These are phyloP conservation scores for Alternaria conjuncta DNA, from an alignment of 2,329 filamentous ascomycete genomes.

Conservation along the genomic window DNA sequence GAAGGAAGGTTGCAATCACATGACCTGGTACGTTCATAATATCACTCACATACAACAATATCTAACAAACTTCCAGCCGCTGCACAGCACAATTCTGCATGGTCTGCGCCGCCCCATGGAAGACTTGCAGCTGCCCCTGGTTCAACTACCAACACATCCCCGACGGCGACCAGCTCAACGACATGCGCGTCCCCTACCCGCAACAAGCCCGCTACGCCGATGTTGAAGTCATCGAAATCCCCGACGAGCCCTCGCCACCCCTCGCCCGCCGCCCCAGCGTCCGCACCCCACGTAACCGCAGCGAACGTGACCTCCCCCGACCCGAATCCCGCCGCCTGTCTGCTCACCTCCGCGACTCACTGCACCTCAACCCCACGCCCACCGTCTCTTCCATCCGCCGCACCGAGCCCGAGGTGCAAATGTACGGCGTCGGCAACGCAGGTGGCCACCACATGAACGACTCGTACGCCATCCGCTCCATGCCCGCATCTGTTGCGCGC, in stretches of 20 bases:
- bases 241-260: conserved; percentile 30
- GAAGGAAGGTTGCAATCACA: conserved; percentile 85
- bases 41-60: conserved; percentile 7
- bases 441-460: conserved; percentile 68
- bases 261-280: conserved; percentile 36
- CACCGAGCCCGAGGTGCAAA: conserved; percentile 53
- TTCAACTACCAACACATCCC: conserved; percentile 66
- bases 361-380: conserved; percentile 37
- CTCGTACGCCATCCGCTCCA: conserved; percentile 43
- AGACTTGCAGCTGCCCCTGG: conserved; percentile 81
- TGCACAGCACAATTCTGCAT: conserved; percentile 89
- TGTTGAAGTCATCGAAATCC: conserved; percentile 42
- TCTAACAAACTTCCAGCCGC: conserved; percentile 57
- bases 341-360: conserved; percentile 57
- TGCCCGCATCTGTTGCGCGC: conserved; percentile 36
- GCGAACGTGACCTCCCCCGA: conserved; percentile 34
- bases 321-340: conserved; percentile 46
- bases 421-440: conserved; percentile 60
- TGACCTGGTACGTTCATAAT: conserved; percentile 71
- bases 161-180: conserved; percentile 60
- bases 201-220: conserved; percentile 27
- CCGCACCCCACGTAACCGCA: conserved; percentile 29
- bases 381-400: conserved; percentile 30
- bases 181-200: conserved; percentile 43
- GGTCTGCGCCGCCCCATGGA: conserved; percentile 82